Evolutionary conservation across 2,329 filamentous ascomycete genomes (phyloP), one percentile per base, ranked within the genome.

Genomic region (Cyanodermella asteris): DNA sequence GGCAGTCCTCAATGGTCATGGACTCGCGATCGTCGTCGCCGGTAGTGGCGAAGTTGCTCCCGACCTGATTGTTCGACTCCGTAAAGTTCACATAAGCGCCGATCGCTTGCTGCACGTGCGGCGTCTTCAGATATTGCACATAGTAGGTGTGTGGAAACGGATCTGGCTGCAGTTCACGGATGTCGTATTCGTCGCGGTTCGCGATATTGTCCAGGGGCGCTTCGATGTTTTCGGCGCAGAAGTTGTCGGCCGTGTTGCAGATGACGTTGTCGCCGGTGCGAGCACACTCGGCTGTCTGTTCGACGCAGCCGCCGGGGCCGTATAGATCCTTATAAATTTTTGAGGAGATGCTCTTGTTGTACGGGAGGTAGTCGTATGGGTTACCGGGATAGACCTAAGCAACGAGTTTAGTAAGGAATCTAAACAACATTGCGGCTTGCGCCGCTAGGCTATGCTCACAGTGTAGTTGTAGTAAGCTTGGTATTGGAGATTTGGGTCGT

Each of bases 81-180:
- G 59, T 59, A 45, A 59, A 73, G 40, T 71, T 73, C 28, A 56
- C 54, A 35, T 46, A 62, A 0, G 61, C 65, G 7, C 66, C 66
- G 28, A 72, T 58, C 0, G 64, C 64, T n/a, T 46, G 37, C 34
- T 63, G 62, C 1, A 69, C 54, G 7, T 47, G 39, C 1, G 55
- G 46, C 2, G 49, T 52, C 42, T 72, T 71, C 16, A 72, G 51
- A 38, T 68, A 72, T n/a, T 55, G 46, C 8, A 46, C 41, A 34
- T 58, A 70, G 42, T 59, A 64, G 0, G 38, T 36, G 33, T 61
- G 58, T 1, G 65, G 65, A 38, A 70, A 70, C 0, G 62, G 62
- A 37, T 68, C 60, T 0, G 59, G 56, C 0, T 32, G 37, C 5
- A 65, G 44, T 31, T 67, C 56, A 18, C 64, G 55, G 35, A 69